These are phyloP conservation scores for Arachis monticola DNA, from an alignment of 331 rosid genomes.

Conservation along the genomic window DNA sequence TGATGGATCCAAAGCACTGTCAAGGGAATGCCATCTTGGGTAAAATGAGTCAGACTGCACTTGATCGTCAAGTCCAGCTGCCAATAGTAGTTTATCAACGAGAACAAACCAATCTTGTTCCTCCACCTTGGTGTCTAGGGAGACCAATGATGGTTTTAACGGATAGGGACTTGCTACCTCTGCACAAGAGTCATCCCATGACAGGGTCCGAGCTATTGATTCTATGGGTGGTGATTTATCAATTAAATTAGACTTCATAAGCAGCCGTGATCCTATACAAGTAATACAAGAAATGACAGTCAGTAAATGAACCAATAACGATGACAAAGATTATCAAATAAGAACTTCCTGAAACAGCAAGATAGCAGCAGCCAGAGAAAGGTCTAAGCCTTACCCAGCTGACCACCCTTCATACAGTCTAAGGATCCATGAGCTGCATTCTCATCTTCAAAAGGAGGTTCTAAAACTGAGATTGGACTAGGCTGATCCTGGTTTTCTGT, in stretches of 20 bases:
- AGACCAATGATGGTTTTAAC: slow-evolving; percentile 56
- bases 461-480: slow-evolving; percentile 94
- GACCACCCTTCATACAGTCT: slow-evolving; percentile 55
- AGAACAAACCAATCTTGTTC: slow-evolving; percentile 65
- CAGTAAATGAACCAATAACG: slow-evolving; percentile 12
- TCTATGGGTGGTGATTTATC: slow-evolving; percentile 98
- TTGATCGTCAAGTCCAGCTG: slow-evolving; percentile 68
- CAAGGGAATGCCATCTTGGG: slow-evolving; percentile 77
- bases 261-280: slow-evolving; percentile 53
- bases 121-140: slow-evolving; percentile 60
- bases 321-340: slow-evolving; percentile 14
- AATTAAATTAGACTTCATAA: slow-evolving; percentile 75
- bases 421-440: slow-evolving; percentile 51
- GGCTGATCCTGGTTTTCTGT: slow-evolving; percentile 85
- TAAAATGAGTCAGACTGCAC: slow-evolving; percentile 51
- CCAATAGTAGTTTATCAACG: slow-evolving; percentile 68
- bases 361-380: slow-evolving; percentile 6
- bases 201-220: slow-evolving; percentile 86
- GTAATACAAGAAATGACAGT: slow-evolving; percentile 29
- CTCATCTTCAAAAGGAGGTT: slow-evolving; percentile 79
- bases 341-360: slow-evolving; percentile 15
- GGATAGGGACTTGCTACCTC: slow-evolving; percentile 63
- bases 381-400: slow-evolving; percentile 54
- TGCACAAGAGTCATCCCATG: slow-evolving; percentile 76
- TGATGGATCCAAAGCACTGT: slow-evolving; percentile 82